phyloP scores from a whole-genome alignment of 257 asterid genomes.

The Solanum pimpinellifolium region DNA sequence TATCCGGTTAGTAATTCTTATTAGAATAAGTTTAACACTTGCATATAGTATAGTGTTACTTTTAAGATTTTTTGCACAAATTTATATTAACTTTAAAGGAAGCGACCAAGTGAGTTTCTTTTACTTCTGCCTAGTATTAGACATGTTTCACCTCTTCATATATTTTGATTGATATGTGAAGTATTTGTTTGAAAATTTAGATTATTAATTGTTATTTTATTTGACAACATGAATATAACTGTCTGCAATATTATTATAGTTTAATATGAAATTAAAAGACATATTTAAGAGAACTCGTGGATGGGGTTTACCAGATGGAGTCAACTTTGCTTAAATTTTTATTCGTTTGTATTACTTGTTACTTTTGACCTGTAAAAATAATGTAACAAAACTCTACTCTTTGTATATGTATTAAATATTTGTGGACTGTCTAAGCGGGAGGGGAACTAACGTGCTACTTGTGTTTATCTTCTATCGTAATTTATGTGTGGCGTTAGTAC shows the following conservation, averaged over 20 bases:
- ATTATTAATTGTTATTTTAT: not conserved
- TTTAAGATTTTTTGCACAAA: not conserved
- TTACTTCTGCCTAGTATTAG: not conserved
- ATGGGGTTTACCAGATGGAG: not conserved
- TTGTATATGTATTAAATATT: no score
- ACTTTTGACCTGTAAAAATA: not conserved
- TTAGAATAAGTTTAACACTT: not conserved
- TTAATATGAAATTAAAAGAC: not conserved
- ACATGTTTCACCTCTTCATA: not conserved
- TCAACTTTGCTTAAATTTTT: not conserved
- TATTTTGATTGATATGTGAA: not conserved
- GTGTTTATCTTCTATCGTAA: not conserved
- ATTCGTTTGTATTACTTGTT: not conserved
- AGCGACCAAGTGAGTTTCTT: not conserved
- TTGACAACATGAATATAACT: not conserved
- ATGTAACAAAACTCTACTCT: not conserved
- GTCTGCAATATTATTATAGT: not conserved
- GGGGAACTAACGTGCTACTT: not conserved
- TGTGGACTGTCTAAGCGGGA: not conserved
- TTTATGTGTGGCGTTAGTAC: not conserved
- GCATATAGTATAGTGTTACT: not conserved
- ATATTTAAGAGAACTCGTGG: not conserved
- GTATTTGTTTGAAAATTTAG: not conserved
- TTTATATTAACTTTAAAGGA: not conserved
- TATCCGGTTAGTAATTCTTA: not conserved